Evolutionary conservation across 148 eudicot species (phyloP).

Genomic region (Chenopodium formosanum): DNA sequence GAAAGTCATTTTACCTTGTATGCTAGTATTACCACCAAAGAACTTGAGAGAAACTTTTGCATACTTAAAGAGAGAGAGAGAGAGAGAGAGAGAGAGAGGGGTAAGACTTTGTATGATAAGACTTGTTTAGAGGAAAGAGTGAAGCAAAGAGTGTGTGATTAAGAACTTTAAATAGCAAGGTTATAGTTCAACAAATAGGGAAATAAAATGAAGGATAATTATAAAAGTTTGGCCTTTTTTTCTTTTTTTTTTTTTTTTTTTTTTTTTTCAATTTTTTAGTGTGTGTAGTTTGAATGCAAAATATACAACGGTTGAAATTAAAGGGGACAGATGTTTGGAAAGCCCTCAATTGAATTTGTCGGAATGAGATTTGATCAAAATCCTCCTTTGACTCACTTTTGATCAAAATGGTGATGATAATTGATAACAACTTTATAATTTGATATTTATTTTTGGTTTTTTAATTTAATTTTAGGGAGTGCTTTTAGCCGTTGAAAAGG

Average conservation of each 20-base stretch:
- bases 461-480: neutral
- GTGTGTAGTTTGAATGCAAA: conserved; percentile 9
- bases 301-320: conserved; percentile 16
- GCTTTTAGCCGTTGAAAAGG: conserved; percentile 26
- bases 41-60: neutral
- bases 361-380: conserved; percentile 30
- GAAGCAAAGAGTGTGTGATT: neutral
- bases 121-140: neutral
- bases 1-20: neutral
- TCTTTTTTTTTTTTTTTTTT: neutral
- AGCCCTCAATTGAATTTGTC: conserved; percentile 18
- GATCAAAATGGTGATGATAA: conserved; percentile 20
- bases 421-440: neutral
- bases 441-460: neutral
- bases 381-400: conserved; percentile 37
- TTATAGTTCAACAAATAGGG: neutral
- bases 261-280: neutral
- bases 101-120: neutral
- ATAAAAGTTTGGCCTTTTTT: neutral
- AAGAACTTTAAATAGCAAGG: neutral
- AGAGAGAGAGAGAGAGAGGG: neutral
- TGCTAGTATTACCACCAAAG: neutral
- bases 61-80: neutral
- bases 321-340: conserved; percentile 27
- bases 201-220: too few species aligned